These are phyloP conservation scores for Haplographium delicatum DNA, from an alignment of 495 filamentous ascomycete species.

Conservation along the genomic window DNA sequence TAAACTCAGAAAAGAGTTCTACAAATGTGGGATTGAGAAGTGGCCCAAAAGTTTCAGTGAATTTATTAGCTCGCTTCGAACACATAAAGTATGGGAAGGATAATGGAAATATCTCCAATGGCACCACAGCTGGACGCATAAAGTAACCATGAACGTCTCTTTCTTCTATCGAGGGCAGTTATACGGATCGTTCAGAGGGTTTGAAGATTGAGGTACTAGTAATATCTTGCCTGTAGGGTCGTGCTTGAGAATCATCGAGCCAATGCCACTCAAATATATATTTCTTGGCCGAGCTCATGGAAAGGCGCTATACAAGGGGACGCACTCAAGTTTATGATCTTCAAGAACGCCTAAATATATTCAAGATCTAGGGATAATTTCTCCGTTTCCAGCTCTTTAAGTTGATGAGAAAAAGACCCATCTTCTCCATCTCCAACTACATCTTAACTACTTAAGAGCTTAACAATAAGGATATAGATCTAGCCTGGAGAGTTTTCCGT, in stretches of 20 bases:
- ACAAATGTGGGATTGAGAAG: slow-evolving; percentile 29
- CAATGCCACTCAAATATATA: slow-evolving; percentile 25
- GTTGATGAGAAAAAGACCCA: no score
- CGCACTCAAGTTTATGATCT: slow-evolving; percentile 47
- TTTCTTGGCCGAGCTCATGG: slow-evolving; percentile 18
- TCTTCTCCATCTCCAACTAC: no score
- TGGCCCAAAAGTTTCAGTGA: slow-evolving; percentile 37
- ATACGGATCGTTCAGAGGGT: slow-evolving; percentile 42
- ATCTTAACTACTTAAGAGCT: no score
- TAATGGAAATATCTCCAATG: slow-evolving; percentile 30
- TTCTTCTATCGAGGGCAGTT: slow-evolving; percentile 44
- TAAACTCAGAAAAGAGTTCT: slow-evolving; percentile 9
- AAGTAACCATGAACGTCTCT: slow-evolving; percentile 30
- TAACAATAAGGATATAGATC: no score
- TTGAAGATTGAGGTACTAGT: slow-evolving; percentile 41
- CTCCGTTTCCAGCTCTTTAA: no score
- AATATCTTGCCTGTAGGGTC: slow-evolving; percentile 39
- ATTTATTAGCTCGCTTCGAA: no score
- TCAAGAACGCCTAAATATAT: slow-evolving; percentile 60
- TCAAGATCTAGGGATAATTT: no score
- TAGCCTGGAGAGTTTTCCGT: no score
- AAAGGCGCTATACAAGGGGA: slow-evolving; percentile 51
- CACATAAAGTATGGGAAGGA: neutral
- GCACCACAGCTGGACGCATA: slow-evolving; percentile 35
- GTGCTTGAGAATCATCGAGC: slow-evolving; percentile 37